Base-by-base conservation (phyloP, 176 grass and related monocot genomes). In the Phoenix dactylifera region DNA sequence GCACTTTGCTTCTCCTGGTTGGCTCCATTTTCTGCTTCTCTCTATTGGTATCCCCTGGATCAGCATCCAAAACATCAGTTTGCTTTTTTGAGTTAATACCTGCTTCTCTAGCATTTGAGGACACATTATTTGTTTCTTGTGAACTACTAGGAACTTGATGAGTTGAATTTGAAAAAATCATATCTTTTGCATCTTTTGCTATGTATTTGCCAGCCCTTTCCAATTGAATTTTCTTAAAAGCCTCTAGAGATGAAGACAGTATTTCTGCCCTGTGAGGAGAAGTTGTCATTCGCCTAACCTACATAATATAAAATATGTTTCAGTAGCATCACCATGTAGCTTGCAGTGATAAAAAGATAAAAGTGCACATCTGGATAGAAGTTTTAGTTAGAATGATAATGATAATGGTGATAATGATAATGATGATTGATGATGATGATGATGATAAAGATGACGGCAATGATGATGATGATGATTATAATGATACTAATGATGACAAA, bases 251-350 rank as follows among this genome's bases (percentile, higher is more conserved):
- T 76, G 93, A 98, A 80, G 93, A 98, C 26, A 98, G 71, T 83
- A 98, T 98, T 72, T 98, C 93, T 80, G 89, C 87, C 76, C 85
- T 98, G 68, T 92, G 93, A 59, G 87, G 80, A 70, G 93, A 88
- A 78, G 87, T 98, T 73, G 93, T 88, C 93, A 98, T 92, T 56
- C 93, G 62, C 63, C 93, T 79, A 53, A 98, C 93, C 93, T 98
- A 78, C 69, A 85, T 60, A 69, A 48, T 63, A 22, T 28, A 26
- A 63, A 10, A 39, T 39, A 39, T 10, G 9, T 39, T 39, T 39
- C 35, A 39, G 10, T 39, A 39, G 9, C 9, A 7, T 39, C 35
- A 39, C 9, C 35, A 39, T 2, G 35, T 39, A 39, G 5, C 35
- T 39, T 7, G 35, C 35, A 39, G 35, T 10, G 7, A 39, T 39